A percentile compares a stretch with the other conserved stretches of the same genome.
Evolutionary conservation across 768 basidiomycete species (phyloP).

Genomic region (Tephrocybe sp.): DNA sequence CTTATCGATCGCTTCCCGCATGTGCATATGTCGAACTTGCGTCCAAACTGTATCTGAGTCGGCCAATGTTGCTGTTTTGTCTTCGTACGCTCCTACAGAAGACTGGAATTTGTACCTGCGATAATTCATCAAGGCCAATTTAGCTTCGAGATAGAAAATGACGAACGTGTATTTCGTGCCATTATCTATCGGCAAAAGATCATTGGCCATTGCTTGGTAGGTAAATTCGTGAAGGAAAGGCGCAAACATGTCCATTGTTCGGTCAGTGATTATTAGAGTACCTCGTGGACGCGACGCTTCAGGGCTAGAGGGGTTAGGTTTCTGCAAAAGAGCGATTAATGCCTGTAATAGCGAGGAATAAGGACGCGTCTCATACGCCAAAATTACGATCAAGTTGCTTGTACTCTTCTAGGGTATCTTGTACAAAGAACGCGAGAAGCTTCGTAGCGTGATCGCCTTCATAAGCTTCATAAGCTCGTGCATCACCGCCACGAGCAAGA

Average conservation of each 20-base stretch:
- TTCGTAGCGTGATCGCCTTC: slow-evolving; percentile 79
- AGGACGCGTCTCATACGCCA: slow-evolving; percentile 52
- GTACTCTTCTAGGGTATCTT: slow-evolving; percentile 81
- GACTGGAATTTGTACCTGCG: slow-evolving; percentile 91
- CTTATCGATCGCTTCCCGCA: slow-evolving; percentile 97
- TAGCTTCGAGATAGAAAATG: background rate
- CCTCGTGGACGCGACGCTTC: slow-evolving; percentile 67
- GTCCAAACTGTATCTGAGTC: slow-evolving; percentile 92
- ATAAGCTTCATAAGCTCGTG: slow-evolving; percentile 65
- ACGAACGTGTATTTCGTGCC: slow-evolving; percentile 85
- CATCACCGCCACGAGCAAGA: slow-evolving; percentile 68
- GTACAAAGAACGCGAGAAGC: slow-evolving; percentile 82
- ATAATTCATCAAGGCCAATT: background rate
- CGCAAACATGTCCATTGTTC: slow-evolving; percentile 91
- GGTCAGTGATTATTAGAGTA: slow-evolving; percentile 89
- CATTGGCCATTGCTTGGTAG: slow-evolving; percentile 98
- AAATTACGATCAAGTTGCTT: slow-evolving; percentile 85
- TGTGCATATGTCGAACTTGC: slow-evolving; percentile 93
- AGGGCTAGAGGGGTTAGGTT: slow-evolving; percentile 27
- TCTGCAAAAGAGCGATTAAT: slow-evolving; percentile 34
- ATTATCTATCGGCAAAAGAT: slow-evolving; percentile 84
- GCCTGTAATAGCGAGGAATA: slow-evolving; percentile 1
- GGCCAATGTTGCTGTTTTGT: slow-evolving; percentile 81
- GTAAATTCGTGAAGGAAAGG: slow-evolving; percentile 97
- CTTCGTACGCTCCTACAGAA: slow-evolving; percentile 79